A percentile compares a stretch with the other conserved stretches of the same genome.
These are phyloP conservation scores for Didymella lethalis DNA, from an alignment of 2,329 filamentous ascomycete genomes.

Conservation along the genomic window DNA sequence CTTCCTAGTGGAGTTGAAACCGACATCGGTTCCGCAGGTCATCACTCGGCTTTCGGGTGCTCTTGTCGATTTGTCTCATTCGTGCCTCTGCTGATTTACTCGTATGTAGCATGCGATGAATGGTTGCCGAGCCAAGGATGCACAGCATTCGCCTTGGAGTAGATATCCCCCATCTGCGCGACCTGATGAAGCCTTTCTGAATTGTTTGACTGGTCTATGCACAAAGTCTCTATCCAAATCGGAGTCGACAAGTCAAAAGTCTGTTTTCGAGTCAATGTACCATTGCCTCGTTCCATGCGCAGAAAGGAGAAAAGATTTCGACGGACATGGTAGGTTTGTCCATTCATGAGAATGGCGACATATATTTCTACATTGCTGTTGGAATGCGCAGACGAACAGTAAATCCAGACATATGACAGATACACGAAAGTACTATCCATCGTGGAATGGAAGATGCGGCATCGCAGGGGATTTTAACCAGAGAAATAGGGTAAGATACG, in stretches of 20 bases:
- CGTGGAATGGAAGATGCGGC: neutral
- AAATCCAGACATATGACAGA: slow-evolving; percentile 4
- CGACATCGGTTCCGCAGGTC: too few relatives aligned
- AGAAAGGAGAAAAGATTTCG: neutral
- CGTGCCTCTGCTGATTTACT: neutral
- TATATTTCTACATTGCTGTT: too few relatives aligned
- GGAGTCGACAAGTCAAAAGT: neutral
- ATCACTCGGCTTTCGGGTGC: too few relatives aligned
- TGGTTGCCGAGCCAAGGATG: neutral
- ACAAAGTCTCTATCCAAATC: slow-evolving; percentile 3
- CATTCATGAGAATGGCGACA: neutral
- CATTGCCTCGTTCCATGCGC: neutral
- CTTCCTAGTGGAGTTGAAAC: too few relatives aligned
- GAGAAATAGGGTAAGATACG: neutral
- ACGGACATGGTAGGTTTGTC: neutral
- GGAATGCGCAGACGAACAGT: too few relatives aligned
- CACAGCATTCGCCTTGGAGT: neutral
- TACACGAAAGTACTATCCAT: neutral
- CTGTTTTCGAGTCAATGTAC: neutral
- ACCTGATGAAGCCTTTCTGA: neutral
- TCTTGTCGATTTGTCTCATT: too few relatives aligned
- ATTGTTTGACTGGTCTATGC: neutral
- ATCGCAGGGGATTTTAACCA: neutral
- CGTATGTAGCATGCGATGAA: neutral
- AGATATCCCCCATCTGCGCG: neutral